phyloP scores from a whole-genome alignment of 2,329 filamentous ascomycete genomes.

The Leptographium galeiforme region DNA sequence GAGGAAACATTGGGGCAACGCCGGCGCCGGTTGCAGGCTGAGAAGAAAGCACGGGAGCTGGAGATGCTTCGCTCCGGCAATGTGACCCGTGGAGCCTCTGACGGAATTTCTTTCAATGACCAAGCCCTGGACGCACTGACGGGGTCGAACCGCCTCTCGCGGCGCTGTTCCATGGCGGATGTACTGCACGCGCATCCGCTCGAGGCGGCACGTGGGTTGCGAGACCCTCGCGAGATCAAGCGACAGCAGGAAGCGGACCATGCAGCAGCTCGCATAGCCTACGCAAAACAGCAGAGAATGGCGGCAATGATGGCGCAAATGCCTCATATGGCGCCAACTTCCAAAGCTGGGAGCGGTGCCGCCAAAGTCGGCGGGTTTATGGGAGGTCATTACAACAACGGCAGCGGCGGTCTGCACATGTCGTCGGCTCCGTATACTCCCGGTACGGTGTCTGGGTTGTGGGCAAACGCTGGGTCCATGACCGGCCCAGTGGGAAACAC shows the following conservation, averaged over 20 bases:
- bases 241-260: slow-evolving; percentile 26
- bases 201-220: slow-evolving; percentile 15
- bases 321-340: slow-evolving; percentile 19
- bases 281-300: slow-evolving; percentile 34
- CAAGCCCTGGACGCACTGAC: slow-evolving; percentile 14
- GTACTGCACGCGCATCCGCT: slow-evolving; percentile 34
- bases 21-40: slow-evolving; percentile 57
- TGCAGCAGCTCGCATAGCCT: slow-evolving; percentile 24
- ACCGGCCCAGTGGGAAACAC: not conserved
- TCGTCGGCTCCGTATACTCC: not conserved
- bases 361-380: slow-evolving; percentile 30
- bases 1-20: slow-evolving; percentile 73
- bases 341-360: not conserved
- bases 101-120: slow-evolving; percentile 11
- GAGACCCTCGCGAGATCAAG: slow-evolving; percentile 27
- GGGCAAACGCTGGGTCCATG: not conserved
- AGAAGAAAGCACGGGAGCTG: slow-evolving; percentile 48
- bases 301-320: slow-evolving; percentile 34
- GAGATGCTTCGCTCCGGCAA: slow-evolving; percentile 29
- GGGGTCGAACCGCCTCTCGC: slow-evolving; percentile 20
- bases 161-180: slow-evolving; percentile 45
- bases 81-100: slow-evolving; percentile 2
- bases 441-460: slow-evolving; percentile 1
- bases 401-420: slow-evolving; percentile 18
- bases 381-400: slow-evolving; percentile 42